Conservation (phyloP, 2,329 filamentous ascomycete genomes). For the Sodiomyces alkalinus region DNA sequence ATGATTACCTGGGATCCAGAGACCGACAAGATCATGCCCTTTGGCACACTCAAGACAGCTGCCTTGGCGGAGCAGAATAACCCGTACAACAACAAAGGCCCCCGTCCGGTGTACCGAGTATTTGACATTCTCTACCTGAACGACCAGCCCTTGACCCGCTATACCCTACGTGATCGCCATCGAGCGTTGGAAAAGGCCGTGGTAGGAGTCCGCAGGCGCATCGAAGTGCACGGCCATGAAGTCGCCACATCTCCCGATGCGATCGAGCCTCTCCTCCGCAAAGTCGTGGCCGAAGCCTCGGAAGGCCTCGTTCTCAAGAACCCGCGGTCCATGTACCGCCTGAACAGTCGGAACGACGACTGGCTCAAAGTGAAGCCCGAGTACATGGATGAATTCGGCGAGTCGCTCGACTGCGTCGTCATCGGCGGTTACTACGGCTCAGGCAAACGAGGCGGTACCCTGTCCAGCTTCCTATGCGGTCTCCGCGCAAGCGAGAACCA, state of each 20-base stretch:
- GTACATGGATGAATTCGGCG: conserved; percentile 93
- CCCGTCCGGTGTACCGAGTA: conserved; percentile 65
- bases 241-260: conserved; percentile 51
- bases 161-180: conserved; percentile 68
- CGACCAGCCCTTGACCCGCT: conserved; percentile 61
- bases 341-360: conserved; percentile 85
- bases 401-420: conserved; percentile 78
- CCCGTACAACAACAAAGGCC: conserved; percentile 44
- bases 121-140: conserved; percentile 92
- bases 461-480: conserved; percentile 86
- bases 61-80: conserved; percentile 68
- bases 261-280: conserved; percentile 65
- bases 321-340: conserved; percentile 67
- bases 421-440: conserved; percentile 89
- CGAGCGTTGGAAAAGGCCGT: conserved; percentile 61
- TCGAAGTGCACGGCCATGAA: conserved; percentile 68
- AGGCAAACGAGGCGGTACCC: conserved; percentile 63
- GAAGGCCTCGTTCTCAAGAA: conserved; percentile 93
- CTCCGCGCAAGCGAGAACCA: conserved; percentile 60
- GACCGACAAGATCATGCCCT: conserved; percentile 69
- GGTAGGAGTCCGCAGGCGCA: conserved; percentile 51
- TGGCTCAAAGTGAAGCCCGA: conserved; percentile 99
- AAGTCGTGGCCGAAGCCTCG: conserved; percentile 72
- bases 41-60: conserved; percentile 86
- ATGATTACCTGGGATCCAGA: conserved; percentile 98